Evolutionary conservation across 1,284 basidiomycete species (phyloP), one percentile per base, ranked within the genome.

Genomic region (Leccinum discolor): DNA sequence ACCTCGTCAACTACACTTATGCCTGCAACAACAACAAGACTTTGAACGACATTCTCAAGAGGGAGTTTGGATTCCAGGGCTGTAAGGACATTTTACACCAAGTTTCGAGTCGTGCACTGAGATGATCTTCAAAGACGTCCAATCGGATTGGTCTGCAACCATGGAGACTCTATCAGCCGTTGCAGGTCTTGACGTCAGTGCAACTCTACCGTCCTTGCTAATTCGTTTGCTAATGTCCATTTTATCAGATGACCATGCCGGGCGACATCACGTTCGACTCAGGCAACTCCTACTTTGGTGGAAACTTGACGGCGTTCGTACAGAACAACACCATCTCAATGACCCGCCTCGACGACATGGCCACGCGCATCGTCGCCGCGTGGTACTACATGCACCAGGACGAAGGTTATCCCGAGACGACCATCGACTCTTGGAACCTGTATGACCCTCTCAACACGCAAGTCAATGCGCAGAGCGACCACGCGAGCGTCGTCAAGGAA

Each of bases 341-440:
- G 60, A 71, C 79, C 66, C 80, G 89, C 23, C 73, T 93, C 56
- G 81, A 90, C 68, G 86, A 93, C 71, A 89, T 92, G 88, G 88
- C 87, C 0, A 80, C 84, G 3, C 84, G 88, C 40, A 86, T 92
- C 65, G 74, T 91, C 32, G 85, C 88, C 3, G 81, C 83, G 5
- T 92, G 82, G 80, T 90, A 86, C 69, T 82, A 77, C 42, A 71
- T 86, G n/a, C 84, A 83, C 11, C 86, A 88, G 72, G 85, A 87
- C 65, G 69, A 83, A 80, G 83, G 76, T 11, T 92, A 84, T 71
- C 90, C 89, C 0, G 64, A 79, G 1, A 74, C 81, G 10, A 88
- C 85, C 69, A 83, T 87, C 65, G 78, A 88, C 67, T 76, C 82
- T 3, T 87, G 83, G 78, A 76, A 84, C 38, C 68, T 79, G 2